These are phyloP conservation scores for Debaryomyces singareniensis DNA, from an alignment of 1,139 yeast genomes.

Conservation along the genomic window DNA sequence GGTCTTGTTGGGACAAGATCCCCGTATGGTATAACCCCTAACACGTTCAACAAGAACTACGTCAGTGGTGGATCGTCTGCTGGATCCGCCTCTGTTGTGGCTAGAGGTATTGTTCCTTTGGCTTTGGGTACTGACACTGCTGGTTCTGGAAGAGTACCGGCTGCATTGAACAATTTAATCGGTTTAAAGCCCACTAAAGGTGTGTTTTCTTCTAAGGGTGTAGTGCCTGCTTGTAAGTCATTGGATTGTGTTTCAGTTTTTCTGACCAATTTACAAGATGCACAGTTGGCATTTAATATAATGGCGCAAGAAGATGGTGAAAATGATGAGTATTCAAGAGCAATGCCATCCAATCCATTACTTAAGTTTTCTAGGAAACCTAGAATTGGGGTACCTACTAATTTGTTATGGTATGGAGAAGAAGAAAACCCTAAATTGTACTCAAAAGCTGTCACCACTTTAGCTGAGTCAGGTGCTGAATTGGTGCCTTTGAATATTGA, in stretches of 20 bases:
- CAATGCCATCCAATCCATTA: slow-evolving; percentile 61
- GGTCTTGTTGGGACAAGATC: slow-evolving; percentile 94
- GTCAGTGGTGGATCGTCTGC: slow-evolving; percentile 95
- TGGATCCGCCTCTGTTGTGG: slow-evolving; percentile 90
- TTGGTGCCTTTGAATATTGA: slow-evolving; percentile 62
- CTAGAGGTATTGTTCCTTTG: slow-evolving; percentile 81
- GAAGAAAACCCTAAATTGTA: slow-evolving; percentile 66
- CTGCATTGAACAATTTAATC: slow-evolving; percentile 84
- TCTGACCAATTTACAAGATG: slow-evolving; percentile 71
- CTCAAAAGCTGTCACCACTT: slow-evolving; percentile 51
- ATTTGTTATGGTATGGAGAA: slow-evolving; percentile 77
- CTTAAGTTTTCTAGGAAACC: slow-evolving; percentile 54
- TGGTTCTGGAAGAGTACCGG: slow-evolving; percentile 98
- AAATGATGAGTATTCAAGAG: slow-evolving; percentile 76
- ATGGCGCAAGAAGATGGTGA: slow-evolving; percentile 67
- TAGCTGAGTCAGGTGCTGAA: slow-evolving; percentile 51
- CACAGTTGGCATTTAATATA: slow-evolving; percentile 65
- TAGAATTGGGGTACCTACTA: slow-evolving; percentile 66
- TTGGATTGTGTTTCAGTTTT: slow-evolving; percentile 89
- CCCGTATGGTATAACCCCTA: slow-evolving; percentile 85
- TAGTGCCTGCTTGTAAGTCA: slow-evolving; percentile 96
- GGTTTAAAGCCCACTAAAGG: slow-evolving; percentile 94
- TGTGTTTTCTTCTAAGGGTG: slow-evolving; percentile 76
- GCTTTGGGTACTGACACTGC: slow-evolving; percentile 96
- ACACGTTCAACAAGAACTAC: slow-evolving; percentile 66